A percentile compares a stretch with the other conserved stretches of the same genome.
Evolutionary conservation across 2,329 filamentous ascomycete genomes (phyloP).

Genomic region (Penicillium occitanis): DNA sequence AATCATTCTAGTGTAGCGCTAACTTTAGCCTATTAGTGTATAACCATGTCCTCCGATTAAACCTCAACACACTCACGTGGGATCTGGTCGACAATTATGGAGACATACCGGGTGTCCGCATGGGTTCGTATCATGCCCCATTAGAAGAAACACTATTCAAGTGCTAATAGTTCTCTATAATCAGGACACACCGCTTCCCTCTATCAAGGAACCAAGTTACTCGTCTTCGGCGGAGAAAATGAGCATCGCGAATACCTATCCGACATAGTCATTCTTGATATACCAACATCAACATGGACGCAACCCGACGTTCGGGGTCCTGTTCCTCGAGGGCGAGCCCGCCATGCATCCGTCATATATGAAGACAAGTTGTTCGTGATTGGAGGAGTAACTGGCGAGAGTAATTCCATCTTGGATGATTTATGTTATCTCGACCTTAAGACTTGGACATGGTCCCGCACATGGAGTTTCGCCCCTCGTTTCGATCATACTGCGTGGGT

Average conservation of each 20-base stretch:
- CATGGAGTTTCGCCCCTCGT: conserved; percentile 91
- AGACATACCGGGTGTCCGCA: conserved; percentile 92
- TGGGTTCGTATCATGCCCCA: conserved; percentile 64
- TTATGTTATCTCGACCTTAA: conserved; percentile 96
- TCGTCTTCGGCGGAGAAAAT: conserved; percentile 97
- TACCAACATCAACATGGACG: conserved; percentile 92
- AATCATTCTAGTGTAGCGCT: conserved; percentile 9
- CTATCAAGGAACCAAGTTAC: conserved; percentile 89
- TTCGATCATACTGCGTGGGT: conserved; percentile 96
- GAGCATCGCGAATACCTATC: conserved; percentile 94
- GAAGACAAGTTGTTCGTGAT: conserved; percentile 96
- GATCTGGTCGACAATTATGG: conserved; percentile 97
- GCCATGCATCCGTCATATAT: conserved; percentile 90
- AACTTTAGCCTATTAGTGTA: conserved; percentile 60
- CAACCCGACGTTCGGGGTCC: conserved; percentile 83
- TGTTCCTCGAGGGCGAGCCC: conserved; percentile 82
- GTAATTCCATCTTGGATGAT: conserved; percentile 85
- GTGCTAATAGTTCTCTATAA: background rate
- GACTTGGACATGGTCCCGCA: conserved; percentile 95
- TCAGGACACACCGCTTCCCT: conserved; percentile 89
- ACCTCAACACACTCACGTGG: conserved; percentile 88
- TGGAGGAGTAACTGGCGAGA: conserved; percentile 88
- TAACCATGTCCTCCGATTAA: conserved; percentile 89
- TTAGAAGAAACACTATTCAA: background rate
- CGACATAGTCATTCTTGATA: conserved; percentile 92